These are phyloP conservation scores for Talaromyces sp. DNA, from an alignment of 2,329 filamentous ascomycete genomes.

Conservation along the genomic window DNA sequence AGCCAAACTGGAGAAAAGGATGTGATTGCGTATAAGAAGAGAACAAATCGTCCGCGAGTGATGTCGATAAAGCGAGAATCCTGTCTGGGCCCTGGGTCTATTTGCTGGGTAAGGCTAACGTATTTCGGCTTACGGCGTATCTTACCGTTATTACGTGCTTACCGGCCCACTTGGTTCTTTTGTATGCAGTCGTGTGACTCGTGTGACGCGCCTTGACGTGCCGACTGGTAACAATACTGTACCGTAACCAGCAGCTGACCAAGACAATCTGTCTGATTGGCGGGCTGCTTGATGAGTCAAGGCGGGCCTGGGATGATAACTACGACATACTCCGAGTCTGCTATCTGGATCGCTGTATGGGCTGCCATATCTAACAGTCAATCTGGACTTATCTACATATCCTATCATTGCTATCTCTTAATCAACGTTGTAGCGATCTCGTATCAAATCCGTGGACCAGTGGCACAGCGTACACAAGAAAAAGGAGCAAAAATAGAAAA, in stretches of 20 bases:
- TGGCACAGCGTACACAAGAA: not conserved
- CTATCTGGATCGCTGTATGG: not conserved
- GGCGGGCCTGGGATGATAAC: not conserved
- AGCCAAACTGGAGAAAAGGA: not conserved
- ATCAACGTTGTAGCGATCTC: not conserved
- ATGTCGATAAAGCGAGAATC: not conserved
- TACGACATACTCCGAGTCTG: constrained; percentile 2
- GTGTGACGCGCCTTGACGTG: constrained; percentile 23
- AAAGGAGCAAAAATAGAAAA: constrained; percentile 7
- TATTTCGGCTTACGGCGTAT: not conserved
- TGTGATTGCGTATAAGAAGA: constrained; percentile 4
- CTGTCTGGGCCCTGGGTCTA: constrained; percentile 8
- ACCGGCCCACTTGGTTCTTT: constrained; percentile 32
- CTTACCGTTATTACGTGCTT: constrained; percentile 26
- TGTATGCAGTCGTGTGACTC: constrained; percentile 31
- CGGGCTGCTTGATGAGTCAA: not conserved
- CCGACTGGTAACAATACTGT: constrained; percentile 29
- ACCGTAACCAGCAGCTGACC: constrained; percentile 23
- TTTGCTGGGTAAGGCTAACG: not conserved
- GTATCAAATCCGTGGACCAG: not conserved
- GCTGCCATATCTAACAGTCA: not conserved
- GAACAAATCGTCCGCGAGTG: not conserved
- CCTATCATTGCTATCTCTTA: no score
- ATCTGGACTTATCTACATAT: not conserved
- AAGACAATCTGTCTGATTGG: not conserved